Evolutionary conservation across 2,329 filamentous ascomycete species (phyloP).

Genomic region (Bimuria novae-zelandiae): DNA sequence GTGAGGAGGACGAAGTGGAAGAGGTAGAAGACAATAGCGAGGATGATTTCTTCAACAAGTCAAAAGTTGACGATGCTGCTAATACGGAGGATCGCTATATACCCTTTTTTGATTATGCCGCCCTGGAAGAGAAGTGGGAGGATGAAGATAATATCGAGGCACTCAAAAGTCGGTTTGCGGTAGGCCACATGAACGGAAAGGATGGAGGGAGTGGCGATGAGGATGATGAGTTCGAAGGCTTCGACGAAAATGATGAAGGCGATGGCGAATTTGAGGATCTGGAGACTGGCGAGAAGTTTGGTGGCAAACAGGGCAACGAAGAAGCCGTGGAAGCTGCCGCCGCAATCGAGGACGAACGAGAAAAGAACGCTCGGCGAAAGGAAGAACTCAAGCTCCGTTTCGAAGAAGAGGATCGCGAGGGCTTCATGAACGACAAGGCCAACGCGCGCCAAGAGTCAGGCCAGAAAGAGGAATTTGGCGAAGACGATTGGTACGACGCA

Average conservation of each 20-base stretch:
- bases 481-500: slow-evolving; percentile 98
- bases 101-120: slow-evolving; percentile 78
- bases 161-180: slow-evolving; percentile 76
- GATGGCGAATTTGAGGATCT: slow-evolving; percentile 86
- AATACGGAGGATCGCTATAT: slow-evolving; percentile 75
- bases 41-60: slow-evolving; percentile 66
- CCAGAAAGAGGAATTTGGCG: slow-evolving; percentile 80
- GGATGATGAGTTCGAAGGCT: slow-evolving; percentile 61
- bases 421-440: slow-evolving; percentile 87
- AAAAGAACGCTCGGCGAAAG: slow-evolving; percentile 87
- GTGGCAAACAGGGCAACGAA: slow-evolving; percentile 45
- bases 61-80: slow-evolving; percentile 54
- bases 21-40: slow-evolving; percentile 63
- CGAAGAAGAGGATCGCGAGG: slow-evolving; percentile 97
- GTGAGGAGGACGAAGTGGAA: slow-evolving; percentile 60
- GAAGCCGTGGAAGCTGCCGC: slow-evolving; percentile 52
- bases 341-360: slow-evolving; percentile 82
- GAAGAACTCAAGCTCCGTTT: slow-evolving; percentile 94
- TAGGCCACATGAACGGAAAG: slow-evolving; percentile 61
- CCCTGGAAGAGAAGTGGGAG: slow-evolving; percentile 84
- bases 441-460: slow-evolving; percentile 71
- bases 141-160: slow-evolving; percentile 76
- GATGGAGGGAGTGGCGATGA: slow-evolving; percentile 48
- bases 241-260: slow-evolving; percentile 65
- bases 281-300: slow-evolving; percentile 71